phyloP scores from a whole-genome alignment of 352 stramenopile species.

The Thalassiosira pacifica region DNA sequence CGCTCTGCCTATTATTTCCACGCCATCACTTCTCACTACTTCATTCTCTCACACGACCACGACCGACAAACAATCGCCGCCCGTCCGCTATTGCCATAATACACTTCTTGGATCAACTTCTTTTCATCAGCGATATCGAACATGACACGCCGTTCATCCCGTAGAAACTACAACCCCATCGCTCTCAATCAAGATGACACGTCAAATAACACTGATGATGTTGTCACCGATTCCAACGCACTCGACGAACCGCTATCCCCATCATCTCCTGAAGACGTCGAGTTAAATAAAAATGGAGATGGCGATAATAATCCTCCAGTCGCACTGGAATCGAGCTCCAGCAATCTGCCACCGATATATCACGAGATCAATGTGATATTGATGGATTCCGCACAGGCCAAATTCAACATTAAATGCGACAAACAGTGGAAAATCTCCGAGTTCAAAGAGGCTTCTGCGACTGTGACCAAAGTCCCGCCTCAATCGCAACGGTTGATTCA shows the following conservation, averaged over 20 bases:
- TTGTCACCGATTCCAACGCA: not conserved
- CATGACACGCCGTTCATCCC: slow-evolving; percentile 42
- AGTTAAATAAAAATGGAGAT: not conserved
- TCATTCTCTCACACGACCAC: too few relatives aligned
- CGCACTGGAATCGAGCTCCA: not conserved
- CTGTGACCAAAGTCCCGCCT: slow-evolving; percentile 73
- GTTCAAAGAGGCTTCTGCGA: slow-evolving; percentile 64
- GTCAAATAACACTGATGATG: not conserved
- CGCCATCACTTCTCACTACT: too few relatives aligned
- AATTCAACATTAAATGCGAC: slow-evolving; percentile 74
- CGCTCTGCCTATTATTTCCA: too few relatives aligned
- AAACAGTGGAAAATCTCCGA: slow-evolving; percentile 65
- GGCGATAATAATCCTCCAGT: not conserved
- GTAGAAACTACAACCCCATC: slow-evolving; percentile 58
- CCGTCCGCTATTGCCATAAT: too few relatives aligned
- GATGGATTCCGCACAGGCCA: slow-evolving; percentile 75
- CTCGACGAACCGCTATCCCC: slow-evolving; percentile 53
- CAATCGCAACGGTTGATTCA: slow-evolving; percentile 78
- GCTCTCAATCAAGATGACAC: slow-evolving; percentile 20
- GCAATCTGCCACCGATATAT: slow-evolving; percentile 20
- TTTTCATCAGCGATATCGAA: not conserved
- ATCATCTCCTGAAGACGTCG: slow-evolving; percentile 29
- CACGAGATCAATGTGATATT: slow-evolving; percentile 49
- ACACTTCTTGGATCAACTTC: not conserved
- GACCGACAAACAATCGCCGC: too few relatives aligned